These are phyloP conservation scores for Ceratobasidium sp. DNA, from an alignment of 1,284 basidiomycete genomes.

Conservation along the genomic window DNA sequence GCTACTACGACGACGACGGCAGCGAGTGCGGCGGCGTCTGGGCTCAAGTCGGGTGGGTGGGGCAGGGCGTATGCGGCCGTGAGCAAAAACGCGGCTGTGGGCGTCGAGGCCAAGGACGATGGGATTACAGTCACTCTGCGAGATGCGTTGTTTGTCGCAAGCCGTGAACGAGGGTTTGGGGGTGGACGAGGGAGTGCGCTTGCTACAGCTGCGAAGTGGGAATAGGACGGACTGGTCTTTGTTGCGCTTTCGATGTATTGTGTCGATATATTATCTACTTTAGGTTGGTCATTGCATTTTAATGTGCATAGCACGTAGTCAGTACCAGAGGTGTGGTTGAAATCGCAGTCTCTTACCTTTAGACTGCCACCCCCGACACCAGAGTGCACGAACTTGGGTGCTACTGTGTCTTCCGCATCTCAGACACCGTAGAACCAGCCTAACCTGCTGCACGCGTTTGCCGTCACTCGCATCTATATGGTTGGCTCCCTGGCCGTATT, in stretches of 20 bases:
- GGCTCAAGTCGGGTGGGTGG: constrained; percentile 62
- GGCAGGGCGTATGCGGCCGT: constrained; percentile 71
- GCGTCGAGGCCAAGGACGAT: constrained; percentile 53
- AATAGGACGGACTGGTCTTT: constrained; percentile 66
- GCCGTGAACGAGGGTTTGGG: constrained; percentile 80
- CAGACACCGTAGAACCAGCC: too few species aligned
- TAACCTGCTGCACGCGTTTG: too few species aligned
- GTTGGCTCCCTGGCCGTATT: too few species aligned
- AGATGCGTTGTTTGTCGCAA: constrained; percentile 82
- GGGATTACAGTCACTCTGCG: constrained; percentile 69
- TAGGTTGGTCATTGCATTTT: neutral
- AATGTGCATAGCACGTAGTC: too few species aligned
- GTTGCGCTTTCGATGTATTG: constrained; percentile 36
- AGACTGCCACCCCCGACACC: too few species aligned
- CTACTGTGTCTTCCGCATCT: neutral
- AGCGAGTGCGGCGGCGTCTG: constrained; percentile 53
- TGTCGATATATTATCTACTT: constrained; percentile 29
- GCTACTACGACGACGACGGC: constrained; percentile 53
- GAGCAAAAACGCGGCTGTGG: constrained; percentile 52
- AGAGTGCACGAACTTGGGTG: too few species aligned
- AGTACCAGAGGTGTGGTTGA: too few species aligned
- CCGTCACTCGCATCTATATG: too few species aligned
- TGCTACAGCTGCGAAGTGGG: constrained; percentile 22
- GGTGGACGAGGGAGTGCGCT: constrained; percentile 74
- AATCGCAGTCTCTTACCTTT: too few species aligned